A percentile compares a stretch with the other conserved stretches of the same genome.
Evolutionary conservation across 306 rosid species (phyloP).

Genomic region (Trifolium fragiferum): DNA sequence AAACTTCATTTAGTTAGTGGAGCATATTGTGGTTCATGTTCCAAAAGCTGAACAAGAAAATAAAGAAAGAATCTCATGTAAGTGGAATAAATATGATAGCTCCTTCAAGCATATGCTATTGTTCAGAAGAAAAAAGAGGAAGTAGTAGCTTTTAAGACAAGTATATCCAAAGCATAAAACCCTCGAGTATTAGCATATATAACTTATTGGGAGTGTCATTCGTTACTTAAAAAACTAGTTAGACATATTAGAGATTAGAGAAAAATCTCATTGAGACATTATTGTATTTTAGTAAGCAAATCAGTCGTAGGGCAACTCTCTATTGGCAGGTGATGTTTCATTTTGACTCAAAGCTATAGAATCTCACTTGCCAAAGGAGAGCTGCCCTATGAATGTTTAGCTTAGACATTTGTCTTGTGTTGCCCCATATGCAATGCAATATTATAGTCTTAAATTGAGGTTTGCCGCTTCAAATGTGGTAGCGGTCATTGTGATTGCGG

Average conservation of each 20-base stretch:
- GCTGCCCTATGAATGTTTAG: too few relatives aligned
- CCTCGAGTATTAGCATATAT: constrained; percentile 32
- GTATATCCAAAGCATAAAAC: constrained; percentile 50
- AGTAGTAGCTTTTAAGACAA: not conserved
- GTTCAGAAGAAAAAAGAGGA: not conserved
- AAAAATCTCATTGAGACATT: constrained; percentile 1
- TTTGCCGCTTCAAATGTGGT: too few relatives aligned
- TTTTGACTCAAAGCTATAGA: not conserved
- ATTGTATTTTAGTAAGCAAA: constrained; percentile 32
- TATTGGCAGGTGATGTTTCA: constrained; percentile 37
- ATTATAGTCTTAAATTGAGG: too few relatives aligned
- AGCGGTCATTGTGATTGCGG: too few relatives aligned
- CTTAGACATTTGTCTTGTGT: too few relatives aligned
- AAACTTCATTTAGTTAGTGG: too few relatives aligned
- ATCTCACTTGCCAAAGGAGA: too few relatives aligned
- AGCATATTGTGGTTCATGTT: too few relatives aligned
- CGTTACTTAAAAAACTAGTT: constrained; percentile 2
- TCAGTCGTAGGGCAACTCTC: constrained; percentile 41
- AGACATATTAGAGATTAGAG: not conserved
- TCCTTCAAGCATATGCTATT: constrained; percentile 24
- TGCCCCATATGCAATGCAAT: too few relatives aligned
- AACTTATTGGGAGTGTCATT: constrained; percentile 14
- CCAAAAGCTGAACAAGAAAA: too few relatives aligned
- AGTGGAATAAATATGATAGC: not conserved
- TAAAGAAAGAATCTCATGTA: too few relatives aligned